Conservation (phyloP, 306 rosid genomes). For the Coriaria nepalensis region DNA sequence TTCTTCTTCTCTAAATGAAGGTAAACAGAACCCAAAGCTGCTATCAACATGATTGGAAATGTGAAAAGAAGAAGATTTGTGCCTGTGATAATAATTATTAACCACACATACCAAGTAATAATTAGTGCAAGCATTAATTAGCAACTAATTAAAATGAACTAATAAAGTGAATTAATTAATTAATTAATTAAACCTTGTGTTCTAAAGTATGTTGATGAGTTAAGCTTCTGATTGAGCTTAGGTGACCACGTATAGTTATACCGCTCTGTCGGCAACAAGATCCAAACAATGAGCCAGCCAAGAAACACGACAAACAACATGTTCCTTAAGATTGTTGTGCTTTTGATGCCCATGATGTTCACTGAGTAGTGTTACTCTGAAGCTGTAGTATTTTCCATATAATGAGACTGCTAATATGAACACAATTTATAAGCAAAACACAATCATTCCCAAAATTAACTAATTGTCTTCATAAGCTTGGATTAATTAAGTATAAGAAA, state of each 20-base stretch:
- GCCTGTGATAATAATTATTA: not conserved
- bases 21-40: constrained; percentile 11
- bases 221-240: constrained; percentile 3
- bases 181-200: constrained; percentile 13
- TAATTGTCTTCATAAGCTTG: no score
- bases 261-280: constrained; percentile 10
- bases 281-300: constrained; percentile 10
- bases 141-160: not conserved
- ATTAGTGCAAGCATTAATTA: not conserved
- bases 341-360: not conserved
- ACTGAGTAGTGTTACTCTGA: no score
- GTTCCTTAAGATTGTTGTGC: not conserved
- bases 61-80: constrained; percentile 14
- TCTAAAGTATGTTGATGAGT: constrained; percentile 7
- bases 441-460: no score
- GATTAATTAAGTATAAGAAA: no score
- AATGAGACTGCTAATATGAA: no score
- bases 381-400: no score
- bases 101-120: not conserved
- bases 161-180: not conserved
- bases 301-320: constrained; percentile 1
- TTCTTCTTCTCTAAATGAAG: constrained; percentile 9
- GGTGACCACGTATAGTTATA: constrained; percentile 8
- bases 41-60: constrained; percentile 12
- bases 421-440: no score